phyloP scores from a whole-genome alignment of 2,329 filamentous ascomycete species.

The Grosmannia penicillata region DNA sequence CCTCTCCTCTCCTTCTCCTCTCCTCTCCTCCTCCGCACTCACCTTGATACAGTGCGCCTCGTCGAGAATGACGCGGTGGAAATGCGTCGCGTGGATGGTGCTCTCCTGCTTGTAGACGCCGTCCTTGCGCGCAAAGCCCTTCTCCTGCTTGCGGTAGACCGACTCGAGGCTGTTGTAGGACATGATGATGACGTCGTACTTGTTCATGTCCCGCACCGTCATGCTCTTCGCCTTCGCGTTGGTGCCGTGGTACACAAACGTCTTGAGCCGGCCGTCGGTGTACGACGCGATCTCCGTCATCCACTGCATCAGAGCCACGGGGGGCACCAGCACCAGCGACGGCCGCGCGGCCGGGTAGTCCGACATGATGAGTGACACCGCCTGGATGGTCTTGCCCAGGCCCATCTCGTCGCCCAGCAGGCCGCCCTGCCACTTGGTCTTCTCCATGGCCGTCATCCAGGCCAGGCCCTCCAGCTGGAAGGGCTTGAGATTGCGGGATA shows the following conservation, averaged over 20 bases:
- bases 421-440: conserved; percentile 72
- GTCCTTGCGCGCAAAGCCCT: conserved; percentile 71
- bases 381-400: conserved; percentile 96
- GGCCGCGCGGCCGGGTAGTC: conserved; percentile 77
- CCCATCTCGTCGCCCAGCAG: conserved; percentile 97
- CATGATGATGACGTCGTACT: conserved; percentile 90
- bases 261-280: conserved; percentile 79
- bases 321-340: conserved; percentile 77
- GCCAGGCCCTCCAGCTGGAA: conserved; percentile 89
- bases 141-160: conserved; percentile 80
- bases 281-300: conserved; percentile 65
- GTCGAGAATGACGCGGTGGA: conserved; percentile 84
- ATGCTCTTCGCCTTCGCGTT: conserved; percentile 71
- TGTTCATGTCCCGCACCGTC: conserved; percentile 57
- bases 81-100: conserved; percentile 70
- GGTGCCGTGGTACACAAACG: conserved; percentile 79
- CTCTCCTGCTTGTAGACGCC: conserved; percentile 68
- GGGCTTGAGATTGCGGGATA: conserved; percentile 72
- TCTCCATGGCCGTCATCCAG: conserved; percentile 89
- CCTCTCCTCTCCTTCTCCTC: too few relatives aligned
- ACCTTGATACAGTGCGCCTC: conserved; percentile 77
- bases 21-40: too few relatives aligned
- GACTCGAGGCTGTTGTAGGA: conserved; percentile 90
- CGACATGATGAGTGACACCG: conserved; percentile 95
- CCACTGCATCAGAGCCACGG: conserved; percentile 94